phyloP scores from a whole-genome alignment of 768 basidiomycete species.

The Suillus luteus region DNA sequence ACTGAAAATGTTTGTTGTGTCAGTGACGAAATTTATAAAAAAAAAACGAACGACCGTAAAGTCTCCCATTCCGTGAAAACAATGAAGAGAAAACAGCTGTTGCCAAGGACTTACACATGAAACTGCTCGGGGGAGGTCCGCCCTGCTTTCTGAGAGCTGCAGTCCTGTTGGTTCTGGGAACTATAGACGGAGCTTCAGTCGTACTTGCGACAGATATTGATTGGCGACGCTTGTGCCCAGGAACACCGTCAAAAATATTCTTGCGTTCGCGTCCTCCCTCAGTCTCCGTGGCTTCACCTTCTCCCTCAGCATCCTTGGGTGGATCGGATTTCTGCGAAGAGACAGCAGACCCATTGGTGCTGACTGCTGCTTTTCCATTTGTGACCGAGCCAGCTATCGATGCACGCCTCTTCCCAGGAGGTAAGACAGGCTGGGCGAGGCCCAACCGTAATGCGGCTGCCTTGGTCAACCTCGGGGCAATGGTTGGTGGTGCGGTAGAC shows the following conservation, averaged over 20 bases:
- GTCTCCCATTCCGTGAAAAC: background rate
- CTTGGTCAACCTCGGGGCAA: conserved; percentile 75
- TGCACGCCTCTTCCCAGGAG: conserved; percentile 41
- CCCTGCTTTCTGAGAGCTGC: conserved; percentile 48
- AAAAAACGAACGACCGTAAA: conserved; percentile 4
- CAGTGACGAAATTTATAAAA: background rate
- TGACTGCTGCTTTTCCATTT: conserved; percentile 25
- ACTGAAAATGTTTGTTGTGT: conserved; percentile 37
- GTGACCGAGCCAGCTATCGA: conserved; percentile 29
- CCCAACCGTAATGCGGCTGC: conserved; percentile 74
- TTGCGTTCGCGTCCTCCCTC: conserved; percentile 32
- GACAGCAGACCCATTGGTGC: conserved; percentile 14
- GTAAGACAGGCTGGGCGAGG: conserved; percentile 40
- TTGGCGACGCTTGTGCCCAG: conserved; percentile 82
- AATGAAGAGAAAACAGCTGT: background rate
- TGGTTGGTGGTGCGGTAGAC: conserved; percentile 68
- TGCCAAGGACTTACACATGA: conserved; percentile 57
- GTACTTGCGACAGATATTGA: conserved; percentile 67
- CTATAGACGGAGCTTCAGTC: conserved; percentile 39
- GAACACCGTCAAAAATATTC: conserved; percentile 73
- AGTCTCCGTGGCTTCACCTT: conserved; percentile 32
- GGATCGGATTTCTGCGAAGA: conserved; percentile 13
- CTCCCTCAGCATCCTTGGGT: conserved; percentile 22
- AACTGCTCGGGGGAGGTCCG: conserved; percentile 62
- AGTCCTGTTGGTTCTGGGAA: conserved; percentile 46